Evolutionary conservation across 108 stramenopile species (phyloP), one percentile per base, ranked within the genome.

Genomic region (Discostella stelligeroides): DNA sequence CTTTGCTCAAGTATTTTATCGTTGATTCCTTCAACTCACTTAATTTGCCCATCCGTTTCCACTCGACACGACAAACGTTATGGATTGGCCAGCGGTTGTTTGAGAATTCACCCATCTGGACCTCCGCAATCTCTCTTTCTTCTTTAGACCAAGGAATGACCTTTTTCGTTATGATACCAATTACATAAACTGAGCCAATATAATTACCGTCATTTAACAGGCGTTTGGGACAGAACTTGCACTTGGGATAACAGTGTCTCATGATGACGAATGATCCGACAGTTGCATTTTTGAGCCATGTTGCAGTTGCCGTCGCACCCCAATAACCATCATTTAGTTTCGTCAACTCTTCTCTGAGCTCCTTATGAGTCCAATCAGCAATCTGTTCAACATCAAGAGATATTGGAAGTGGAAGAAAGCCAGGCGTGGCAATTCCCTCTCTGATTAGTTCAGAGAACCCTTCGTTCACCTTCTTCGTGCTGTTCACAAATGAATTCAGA

Each of bases 181-280:
- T 62, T 15, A 62, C 61, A 62, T 46, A 62, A 10, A 62, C 61
- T 6, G 61, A 41, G 11, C 61, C 42, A 24, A 62, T 62, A 25
- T 61, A 61, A 8, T 61, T 41, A 1, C 60, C 60, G 13, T 61
- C 28, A 4, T 20, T 21, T 0, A 17, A 43, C 14, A 62, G 18
- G 12, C 61, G 20, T 45, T 27, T 27, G 10, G 61, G 61, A 25
- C 45, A 46, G 39, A 62, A 62, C 12, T 23, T 23, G 12, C 43
- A 47, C 29, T 63, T 48, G 28, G 62, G 62, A 30, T 48, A 63
- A 17, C 46, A 42, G 45, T 63, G 62, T 48, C 62, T 46, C 62
- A 47, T 47, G 28, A 47, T 34, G 3, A 63, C 42, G n/a, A 63
- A 47, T 15, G 62, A 47, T 14, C 62, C 62, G 11, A 63, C 62